phyloP scores from a whole-genome alignment of 768 basidiomycete genomes.

The Boletus insuetus region DNA sequence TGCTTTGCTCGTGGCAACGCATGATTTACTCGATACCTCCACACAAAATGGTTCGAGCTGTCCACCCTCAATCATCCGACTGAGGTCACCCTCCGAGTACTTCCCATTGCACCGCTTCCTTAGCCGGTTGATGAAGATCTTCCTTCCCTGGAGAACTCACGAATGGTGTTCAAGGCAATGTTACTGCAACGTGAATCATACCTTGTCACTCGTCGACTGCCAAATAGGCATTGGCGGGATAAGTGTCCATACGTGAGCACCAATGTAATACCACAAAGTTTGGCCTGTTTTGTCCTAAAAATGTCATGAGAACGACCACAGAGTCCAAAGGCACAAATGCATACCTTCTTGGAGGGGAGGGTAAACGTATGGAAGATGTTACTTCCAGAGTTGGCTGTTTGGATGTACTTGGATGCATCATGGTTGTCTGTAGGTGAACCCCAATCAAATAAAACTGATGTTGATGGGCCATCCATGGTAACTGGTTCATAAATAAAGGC shows the following conservation, averaged over 20 bases:
- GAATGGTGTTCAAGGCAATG: background rate
- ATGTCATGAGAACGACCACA: constrained; percentile 3
- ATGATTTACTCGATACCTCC: constrained; percentile 31
- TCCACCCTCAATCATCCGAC: constrained; percentile 37
- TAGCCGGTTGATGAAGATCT: constrained; percentile 35
- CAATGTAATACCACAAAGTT: constrained; percentile 47
- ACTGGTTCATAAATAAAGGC: constrained; percentile 58
- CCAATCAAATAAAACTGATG: constrained; percentile 55
- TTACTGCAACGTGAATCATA: constrained; percentile 15
- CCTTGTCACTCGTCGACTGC: constrained; percentile 37
- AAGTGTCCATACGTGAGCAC: constrained; percentile 44
- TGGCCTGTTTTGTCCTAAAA: constrained; percentile 31
- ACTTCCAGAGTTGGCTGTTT: constrained; percentile 13
- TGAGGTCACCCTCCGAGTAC: constrained; percentile 35
- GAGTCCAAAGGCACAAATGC: background rate
- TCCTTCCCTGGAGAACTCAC: constrained; percentile 26
- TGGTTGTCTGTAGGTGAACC: constrained; percentile 36
- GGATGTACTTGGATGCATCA: constrained; percentile 35
- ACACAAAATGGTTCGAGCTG: constrained; percentile 46
- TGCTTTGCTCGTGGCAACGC: constrained; percentile 15
- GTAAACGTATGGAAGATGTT: constrained; percentile 50
- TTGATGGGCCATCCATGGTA: constrained; percentile 44
- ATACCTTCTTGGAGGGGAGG: constrained; percentile 44
- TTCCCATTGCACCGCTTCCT: constrained; percentile 34
- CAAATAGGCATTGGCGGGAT: constrained; percentile 35